Conservation (phyloP, 1,139 yeast genomes). For the Zygosaccharomyces pseudobailii region DNA sequence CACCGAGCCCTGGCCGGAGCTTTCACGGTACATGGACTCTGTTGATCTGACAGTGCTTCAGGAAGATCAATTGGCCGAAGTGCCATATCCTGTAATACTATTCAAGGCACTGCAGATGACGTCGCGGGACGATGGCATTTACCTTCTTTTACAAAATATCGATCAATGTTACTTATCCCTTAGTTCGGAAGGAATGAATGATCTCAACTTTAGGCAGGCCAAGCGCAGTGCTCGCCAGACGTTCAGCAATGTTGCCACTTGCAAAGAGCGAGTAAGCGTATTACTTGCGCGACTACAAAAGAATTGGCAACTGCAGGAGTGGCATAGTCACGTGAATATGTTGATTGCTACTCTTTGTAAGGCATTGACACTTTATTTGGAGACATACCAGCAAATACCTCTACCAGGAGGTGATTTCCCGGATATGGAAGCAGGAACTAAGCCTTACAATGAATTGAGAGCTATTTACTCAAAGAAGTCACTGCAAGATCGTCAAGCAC, state of each 20-base stretch:
- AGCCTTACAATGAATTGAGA: constrained; percentile 55
- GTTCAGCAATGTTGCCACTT: constrained; percentile 15
- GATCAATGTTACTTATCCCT: neutral
- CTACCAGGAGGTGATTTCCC: constrained; percentile 73
- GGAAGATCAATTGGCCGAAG: constrained; percentile 55
- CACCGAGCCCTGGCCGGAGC: constrained; percentile 70
- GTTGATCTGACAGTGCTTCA: constrained; percentile 46
- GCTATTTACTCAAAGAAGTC: constrained; percentile 57
- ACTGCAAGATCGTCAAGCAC: constrained; percentile 41
- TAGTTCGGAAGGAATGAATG: constrained; percentile 39
- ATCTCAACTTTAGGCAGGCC: constrained; percentile 72
- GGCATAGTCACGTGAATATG: constrained; percentile 19
- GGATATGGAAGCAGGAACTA: constrained; percentile 82
- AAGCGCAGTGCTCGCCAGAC: constrained; percentile 53
- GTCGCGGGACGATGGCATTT: constrained; percentile 30
- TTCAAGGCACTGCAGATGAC: constrained; percentile 48
- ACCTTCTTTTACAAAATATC: constrained; percentile 16
- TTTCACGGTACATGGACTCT: constrained; percentile 48
- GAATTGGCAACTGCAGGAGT: neutral
- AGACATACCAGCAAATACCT: constrained; percentile 44
- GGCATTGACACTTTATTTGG: constrained; percentile 52
- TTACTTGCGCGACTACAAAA: neutral
- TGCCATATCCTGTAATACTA: constrained; percentile 69
- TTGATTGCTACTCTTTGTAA: constrained; percentile 60
- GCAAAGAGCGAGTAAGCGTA: neutral